phyloP scores from a whole-genome alignment of 2,329 filamentous ascomycete species.

The Pseudocercospora pini-densiflorae region DNA sequence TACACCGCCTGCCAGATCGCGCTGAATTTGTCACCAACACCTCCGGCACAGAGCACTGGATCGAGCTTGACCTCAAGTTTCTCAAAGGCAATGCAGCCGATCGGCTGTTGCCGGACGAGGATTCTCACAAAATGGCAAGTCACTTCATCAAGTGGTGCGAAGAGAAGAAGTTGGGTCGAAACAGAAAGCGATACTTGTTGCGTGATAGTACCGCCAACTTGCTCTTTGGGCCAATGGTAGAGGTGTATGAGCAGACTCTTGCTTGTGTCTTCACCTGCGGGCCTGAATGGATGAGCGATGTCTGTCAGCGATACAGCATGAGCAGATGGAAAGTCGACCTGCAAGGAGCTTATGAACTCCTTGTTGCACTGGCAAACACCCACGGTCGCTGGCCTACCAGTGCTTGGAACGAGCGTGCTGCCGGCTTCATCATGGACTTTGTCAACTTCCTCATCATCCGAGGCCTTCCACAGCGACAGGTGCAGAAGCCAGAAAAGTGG shows the following conservation, averaged over 20 bases:
- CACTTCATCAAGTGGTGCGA: constrained; percentile 43
- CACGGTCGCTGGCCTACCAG: constrained; percentile 36
- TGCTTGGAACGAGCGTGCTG: constrained; percentile 36
- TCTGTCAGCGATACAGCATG: constrained; percentile 40
- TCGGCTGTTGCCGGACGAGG: constrained; percentile 28
- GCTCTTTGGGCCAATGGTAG: constrained; percentile 45
- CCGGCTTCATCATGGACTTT: constrained; percentile 42
- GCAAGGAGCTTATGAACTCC: constrained; percentile 36
- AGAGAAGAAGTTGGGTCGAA: constrained; percentile 35
- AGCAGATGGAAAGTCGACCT: constrained; percentile 39
- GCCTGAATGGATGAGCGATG: constrained; percentile 44
- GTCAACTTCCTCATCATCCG: constrained; percentile 42
- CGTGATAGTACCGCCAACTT: constrained; percentile 38
- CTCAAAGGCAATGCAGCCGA: constrained; percentile 35
- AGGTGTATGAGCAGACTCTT: constrained; percentile 48
- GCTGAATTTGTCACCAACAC: constrained; percentile 31
- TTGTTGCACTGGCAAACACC: constrained; percentile 45
- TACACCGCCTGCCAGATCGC: constrained; percentile 32
- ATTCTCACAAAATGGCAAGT: constrained; percentile 37
- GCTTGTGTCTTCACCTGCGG: constrained; percentile 48
- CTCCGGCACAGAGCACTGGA: constrained; percentile 43
- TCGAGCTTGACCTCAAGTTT: constrained; percentile 47
- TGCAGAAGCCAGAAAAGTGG: constrained; percentile 36
- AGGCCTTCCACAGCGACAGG: constrained; percentile 38
- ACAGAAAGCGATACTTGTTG: constrained; percentile 39